Base-by-base conservation (phyloP, 768 basidiomycete genomes). In the Mycena rosella region DNA sequence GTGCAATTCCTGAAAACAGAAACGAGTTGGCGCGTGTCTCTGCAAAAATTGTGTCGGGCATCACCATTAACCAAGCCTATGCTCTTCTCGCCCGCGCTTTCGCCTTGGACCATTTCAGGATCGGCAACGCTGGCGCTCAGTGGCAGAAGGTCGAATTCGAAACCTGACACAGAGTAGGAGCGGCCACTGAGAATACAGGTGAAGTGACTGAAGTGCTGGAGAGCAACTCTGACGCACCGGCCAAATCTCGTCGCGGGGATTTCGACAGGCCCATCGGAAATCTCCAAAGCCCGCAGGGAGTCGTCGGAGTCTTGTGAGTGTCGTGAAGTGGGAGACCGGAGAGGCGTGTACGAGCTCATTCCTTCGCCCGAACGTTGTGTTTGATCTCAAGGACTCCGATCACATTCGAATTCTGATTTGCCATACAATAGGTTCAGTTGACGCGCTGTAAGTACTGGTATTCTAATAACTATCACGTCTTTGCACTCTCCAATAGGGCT, bases 121-220 rank as follows among this genome's bases (percentile, higher is more conserved):
- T 94, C 92, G 55, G 92, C 91, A 67, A 95, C 77, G 75, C 92
- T 95, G 13, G 89, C 83, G 66, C 87, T 92, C 52, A 96, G 82
- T 1, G 94, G 95, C 38, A 96, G 81, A 73, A 96, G 80, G 70
- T 93, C 90, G 72, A 95, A 95, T 71, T 95, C 89, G 77, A 96
- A 95, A 9, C 91, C 90, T 9, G 89, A 84, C 52, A 90, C 78
- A 54, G 93, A 94, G 77, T 90, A 89, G 2, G 91, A 88, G 24
- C 92, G 85, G 58, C 78, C 78, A 45, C 87, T 80, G 73, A 60
- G 38, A 49, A 15, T 22, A 17, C 7, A 51, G 38, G 49, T 47
- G 14, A 53, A 51, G 45, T 27, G 42, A 47, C 48, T n/a, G 27
- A 11, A 53, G 51, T 9, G 30, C 52, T 32, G n/a, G 34, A 42